Evolutionary conservation across 768 basidiomycete genomes (phyloP), one percentile per base, ranked within the genome.

Genomic region (Galerina sulciceps): DNA sequence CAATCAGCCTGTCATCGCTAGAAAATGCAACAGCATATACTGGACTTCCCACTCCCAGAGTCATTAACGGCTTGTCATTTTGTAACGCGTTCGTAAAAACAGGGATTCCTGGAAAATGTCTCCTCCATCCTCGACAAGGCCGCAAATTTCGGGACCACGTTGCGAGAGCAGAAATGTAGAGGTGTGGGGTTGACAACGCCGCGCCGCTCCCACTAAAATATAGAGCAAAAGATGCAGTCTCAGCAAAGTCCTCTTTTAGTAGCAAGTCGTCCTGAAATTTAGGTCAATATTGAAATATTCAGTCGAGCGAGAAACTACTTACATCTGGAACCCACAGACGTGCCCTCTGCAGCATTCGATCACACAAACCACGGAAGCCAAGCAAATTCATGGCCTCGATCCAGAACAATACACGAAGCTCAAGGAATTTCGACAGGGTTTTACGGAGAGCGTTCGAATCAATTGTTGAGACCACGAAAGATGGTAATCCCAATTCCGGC

Each of bases 301-400:
- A 15, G 15, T 4, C 37, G 1, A 57, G 26, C 37, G 1, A 57
- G 10, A 49, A 14, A 26, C n/a, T 2, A 47, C 51, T 55, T 26
- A 40, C 57, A 34, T 50, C 15, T 22, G 23, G 40, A 17, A 69
- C 50, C 48, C 64, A 65, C 34, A 61, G 6, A 52, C 20, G 42
- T 2, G 50, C 59, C 9, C 18, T 37, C 51, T 59, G 58, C 55
- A 69, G 63, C 63, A 67, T 69, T 4, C 51, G 23, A 56, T 38
- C 36, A 53, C 68, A 68, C 9, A 34, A 55, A 20, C 35, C 40
- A 34, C 53, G 26, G 1, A 46, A 57, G 1, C 55, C 45, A 8
- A 69, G 58, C 13, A 70, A 60, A 51, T 68, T 68, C 67, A 70
- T 68, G 9, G 66, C 60, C 50, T 70, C 67, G 22, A 69, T 68